Conservation (phyloP, 768 basidiomycete genomes). For the Xerocomus brunneocitrinus region DNA sequence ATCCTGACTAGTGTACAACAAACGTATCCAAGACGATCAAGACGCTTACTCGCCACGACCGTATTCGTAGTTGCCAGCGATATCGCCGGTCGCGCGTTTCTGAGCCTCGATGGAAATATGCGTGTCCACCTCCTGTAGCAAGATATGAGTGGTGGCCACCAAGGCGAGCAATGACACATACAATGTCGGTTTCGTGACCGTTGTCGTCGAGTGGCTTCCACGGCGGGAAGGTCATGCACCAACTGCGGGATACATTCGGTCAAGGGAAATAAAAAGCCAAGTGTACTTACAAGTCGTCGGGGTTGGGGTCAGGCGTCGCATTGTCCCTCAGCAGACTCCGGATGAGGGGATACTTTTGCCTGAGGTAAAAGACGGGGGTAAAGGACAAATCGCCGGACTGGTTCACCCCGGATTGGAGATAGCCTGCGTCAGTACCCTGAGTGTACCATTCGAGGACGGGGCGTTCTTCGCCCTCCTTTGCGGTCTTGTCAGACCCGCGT, state of each 20-base stretch:
- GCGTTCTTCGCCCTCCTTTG: not conserved
- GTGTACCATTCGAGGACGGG: conserved; percentile 6
- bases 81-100: not conserved
- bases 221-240: conserved; percentile 8
- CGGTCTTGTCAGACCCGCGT: not conserved
- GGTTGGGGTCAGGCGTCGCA: conserved; percentile 6
- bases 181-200: conserved; percentile 1
- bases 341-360: conserved; percentile 10
- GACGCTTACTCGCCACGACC: not conserved
- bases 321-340: conserved; percentile 8
- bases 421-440: not conserved
- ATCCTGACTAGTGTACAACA: not conserved
- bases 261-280: not conserved
- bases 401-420: not conserved
- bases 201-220: conserved; percentile 13
- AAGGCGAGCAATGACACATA: not conserved
- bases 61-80: not conserved
- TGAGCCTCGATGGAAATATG: not conserved
- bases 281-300: conserved; percentile 5
- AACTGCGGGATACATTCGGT: not conserved
- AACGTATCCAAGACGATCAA: not conserved
- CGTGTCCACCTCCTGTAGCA: not conserved
- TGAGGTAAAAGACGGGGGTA: conserved; percentile 6
- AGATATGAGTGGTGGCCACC: not conserved
- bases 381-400: conserved; percentile 1